Percentiles rank a stretch among this genome's conserved stretches.
These are phyloP conservation scores for Boletus calvinii DNA, from an alignment of 1,284 basidiomycete species.

Conservation along the genomic window DNA sequence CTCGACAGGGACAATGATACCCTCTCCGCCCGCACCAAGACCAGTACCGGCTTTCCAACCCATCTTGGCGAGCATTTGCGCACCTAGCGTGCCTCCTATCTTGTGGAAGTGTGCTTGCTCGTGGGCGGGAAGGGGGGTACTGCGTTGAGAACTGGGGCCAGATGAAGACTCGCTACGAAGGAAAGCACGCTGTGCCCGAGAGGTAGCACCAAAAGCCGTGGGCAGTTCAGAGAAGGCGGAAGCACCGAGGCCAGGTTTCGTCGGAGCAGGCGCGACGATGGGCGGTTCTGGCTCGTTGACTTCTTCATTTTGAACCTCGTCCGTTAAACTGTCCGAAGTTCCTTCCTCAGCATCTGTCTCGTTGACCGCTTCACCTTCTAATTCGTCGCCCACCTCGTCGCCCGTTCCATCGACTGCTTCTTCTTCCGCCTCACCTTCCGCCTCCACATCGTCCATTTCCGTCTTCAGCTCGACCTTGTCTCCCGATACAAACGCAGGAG, in stretches of 20 bases:
- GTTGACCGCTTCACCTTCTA: constrained; percentile 42
- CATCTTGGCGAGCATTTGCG: constrained; percentile 90
- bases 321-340: constrained; percentile 37
- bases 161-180: constrained; percentile 48
- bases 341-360: constrained; percentile 24
- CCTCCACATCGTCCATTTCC: constrained; percentile 44
- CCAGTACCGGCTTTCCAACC: constrained; percentile 89
- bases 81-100: constrained; percentile 75
- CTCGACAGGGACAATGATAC: constrained; percentile 88
- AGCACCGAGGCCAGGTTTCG: constrained; percentile 23
- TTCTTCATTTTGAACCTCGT: constrained; percentile 41
- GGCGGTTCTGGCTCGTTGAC: constrained; percentile 42
- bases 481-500: constrained; percentile 72
- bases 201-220: constrained; percentile 42
- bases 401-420: constrained; percentile 36
- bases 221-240: constrained; percentile 34
- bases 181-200: constrained; percentile 52
- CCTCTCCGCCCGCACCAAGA: constrained; percentile 75
- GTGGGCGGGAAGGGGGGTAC: constrained; percentile 54
- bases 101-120: constrained; percentile 82
- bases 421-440: constrained; percentile 35
- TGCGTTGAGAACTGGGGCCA: constrained; percentile 41
- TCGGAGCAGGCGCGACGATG: constrained; percentile 32
- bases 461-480: constrained; percentile 50
- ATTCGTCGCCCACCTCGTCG: constrained; percentile 45